Evolutionary conservation across 139 green algal species (phyloP).

Genomic region (Auxenochlorella protothecoides): DNA sequence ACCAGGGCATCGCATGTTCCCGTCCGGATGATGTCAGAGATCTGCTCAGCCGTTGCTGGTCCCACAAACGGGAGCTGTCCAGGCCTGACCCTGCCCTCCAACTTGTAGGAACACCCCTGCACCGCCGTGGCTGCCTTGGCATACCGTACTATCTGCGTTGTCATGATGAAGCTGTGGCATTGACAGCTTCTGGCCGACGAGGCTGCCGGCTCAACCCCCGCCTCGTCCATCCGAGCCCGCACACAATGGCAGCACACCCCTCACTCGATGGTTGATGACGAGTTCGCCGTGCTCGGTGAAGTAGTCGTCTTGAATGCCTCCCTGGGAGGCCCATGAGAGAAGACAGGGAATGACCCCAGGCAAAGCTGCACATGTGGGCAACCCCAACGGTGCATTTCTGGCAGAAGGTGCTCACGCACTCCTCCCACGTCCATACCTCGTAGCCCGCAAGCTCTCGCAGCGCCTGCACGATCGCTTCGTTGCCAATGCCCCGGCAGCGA

Average conservation of each 20-base stretch:
- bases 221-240: background rate
- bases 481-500: conserved; percentile 8
- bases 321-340: no score
- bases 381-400: no score
- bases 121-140: conserved; percentile 17
- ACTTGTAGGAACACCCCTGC: conserved; percentile 18
- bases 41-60: conserved; percentile 1
- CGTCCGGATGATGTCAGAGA: conserved; percentile 17
- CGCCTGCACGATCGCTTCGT: conserved; percentile 10
- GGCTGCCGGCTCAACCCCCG: background rate
- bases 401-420: no score
- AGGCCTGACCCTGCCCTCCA: conserved; percentile 2
- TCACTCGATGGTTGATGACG: conserved; percentile 5
- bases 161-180: background rate
- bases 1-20: conserved; percentile 21
- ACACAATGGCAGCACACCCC: background rate
- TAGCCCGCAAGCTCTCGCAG: conserved; percentile 6
- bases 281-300: background rate
- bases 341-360: no score
- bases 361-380: no score
- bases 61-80: conserved; percentile 22
- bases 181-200: background rate
- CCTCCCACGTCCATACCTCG: background rate
- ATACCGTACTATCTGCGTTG: conserved; percentile 21
- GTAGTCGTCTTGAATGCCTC: conserved; percentile 5